A percentile compares a stretch with the other conserved stretches of the same genome.
These are phyloP conservation scores for Boletellus sp. DNA, from an alignment of 768 basidiomycete species.

Conservation along the genomic window DNA sequence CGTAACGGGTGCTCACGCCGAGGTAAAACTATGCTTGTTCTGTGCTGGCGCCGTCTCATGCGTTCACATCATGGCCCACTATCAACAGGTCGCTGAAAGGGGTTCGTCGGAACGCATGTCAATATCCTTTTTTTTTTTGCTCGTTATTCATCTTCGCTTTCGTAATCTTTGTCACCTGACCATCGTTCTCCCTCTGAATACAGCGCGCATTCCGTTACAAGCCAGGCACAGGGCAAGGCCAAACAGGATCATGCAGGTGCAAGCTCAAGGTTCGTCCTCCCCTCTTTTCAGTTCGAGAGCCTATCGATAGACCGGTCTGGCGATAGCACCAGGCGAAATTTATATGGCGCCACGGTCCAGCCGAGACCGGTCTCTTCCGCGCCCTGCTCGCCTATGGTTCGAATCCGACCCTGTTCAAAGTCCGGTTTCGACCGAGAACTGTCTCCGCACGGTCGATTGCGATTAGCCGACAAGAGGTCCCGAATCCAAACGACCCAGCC, in stretches of 20 bases:
- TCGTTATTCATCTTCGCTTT: slow-evolving; percentile 3
- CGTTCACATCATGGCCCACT: background rate
- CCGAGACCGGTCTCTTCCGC: slow-evolving; percentile 3
- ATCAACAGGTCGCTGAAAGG: slow-evolving; percentile 8
- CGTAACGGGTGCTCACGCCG: slow-evolving; percentile 2
- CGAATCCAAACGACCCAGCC: background rate
- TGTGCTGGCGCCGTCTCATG: background rate
- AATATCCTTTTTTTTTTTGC: slow-evolving; percentile 10
- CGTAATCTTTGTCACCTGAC: slow-evolving; percentile 11
- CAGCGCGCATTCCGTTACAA: slow-evolving; percentile 3
- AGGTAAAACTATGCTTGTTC: slow-evolving; percentile 6
- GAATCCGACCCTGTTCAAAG: background rate
- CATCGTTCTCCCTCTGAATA: background rate
- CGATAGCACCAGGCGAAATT: background rate
- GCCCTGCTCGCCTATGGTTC: background rate
- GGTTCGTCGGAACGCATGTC: slow-evolving; percentile 9
- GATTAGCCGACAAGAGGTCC: background rate
- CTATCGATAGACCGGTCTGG: slow-evolving; percentile 11
- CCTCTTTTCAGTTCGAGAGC: slow-evolving; percentile 15
- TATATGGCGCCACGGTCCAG: background rate
- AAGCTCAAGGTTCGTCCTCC: slow-evolving; percentile 17
- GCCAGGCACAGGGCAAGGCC: slow-evolving; percentile 5
- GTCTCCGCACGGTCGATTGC: background rate
- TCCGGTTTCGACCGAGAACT: slow-evolving; percentile 1
- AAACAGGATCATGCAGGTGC: background rate